phyloP scores from a whole-genome alignment of 495 filamentous ascomycete genomes.

The Tuber umbilicatum region DNA sequence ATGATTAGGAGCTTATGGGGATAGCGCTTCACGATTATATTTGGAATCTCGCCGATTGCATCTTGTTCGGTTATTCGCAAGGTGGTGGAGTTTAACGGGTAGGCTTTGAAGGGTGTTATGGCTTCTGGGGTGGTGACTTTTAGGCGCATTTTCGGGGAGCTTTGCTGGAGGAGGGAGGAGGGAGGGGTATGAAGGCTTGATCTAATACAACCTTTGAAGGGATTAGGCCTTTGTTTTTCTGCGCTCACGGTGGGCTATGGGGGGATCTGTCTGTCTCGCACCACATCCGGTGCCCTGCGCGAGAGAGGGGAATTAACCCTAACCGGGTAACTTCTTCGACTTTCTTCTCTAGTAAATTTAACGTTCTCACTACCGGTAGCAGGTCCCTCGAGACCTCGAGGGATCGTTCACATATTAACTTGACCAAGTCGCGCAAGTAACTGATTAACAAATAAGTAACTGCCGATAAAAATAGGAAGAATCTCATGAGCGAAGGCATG shows the following conservation, averaged over 20 bases:
- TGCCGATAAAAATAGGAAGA: no score
- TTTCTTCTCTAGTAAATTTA: no score
- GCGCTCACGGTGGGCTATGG: not conserved
- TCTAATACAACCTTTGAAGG: not conserved
- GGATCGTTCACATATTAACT: no score
- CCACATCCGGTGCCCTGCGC: no score
- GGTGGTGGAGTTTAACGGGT: conserved; percentile 20
- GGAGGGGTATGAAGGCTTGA: not conserved
- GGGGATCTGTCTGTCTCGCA: no score
- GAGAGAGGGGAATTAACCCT: no score
- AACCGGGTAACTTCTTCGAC: no score
- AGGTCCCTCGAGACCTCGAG: no score
- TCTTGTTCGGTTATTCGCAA: conserved; percentile 14
- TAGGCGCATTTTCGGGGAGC: not conserved
- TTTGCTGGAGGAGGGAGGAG: not conserved
- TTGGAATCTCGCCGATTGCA: conserved; percentile 1
- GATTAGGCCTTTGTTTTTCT: not conserved
- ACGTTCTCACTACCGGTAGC: no score
- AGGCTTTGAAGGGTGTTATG: conserved; percentile 12
- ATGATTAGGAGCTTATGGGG: conserved; percentile 14
- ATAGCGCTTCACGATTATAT: conserved; percentile 26
- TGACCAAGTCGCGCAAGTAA: no score
- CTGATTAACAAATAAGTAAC: no score
- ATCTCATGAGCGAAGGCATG: no score
- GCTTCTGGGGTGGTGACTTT: not conserved